Evolutionary conservation across 768 basidiomycete species (phyloP).

Genomic region (Sporobolomyces phaffii): DNA sequence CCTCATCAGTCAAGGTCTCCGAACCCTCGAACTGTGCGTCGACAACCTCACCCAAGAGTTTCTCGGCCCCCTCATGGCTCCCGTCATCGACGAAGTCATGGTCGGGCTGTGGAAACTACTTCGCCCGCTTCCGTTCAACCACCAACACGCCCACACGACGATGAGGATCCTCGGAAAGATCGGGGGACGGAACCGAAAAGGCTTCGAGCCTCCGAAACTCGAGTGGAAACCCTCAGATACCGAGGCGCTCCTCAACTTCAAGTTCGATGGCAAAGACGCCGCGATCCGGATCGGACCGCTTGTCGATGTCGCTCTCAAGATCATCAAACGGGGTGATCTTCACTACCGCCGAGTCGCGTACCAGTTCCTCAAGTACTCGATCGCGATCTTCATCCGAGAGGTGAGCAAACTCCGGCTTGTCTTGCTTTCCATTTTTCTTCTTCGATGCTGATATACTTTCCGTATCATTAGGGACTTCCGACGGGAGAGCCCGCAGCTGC

Average conservation of each 20-base stretch:
- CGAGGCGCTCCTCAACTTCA: conserved; percentile 63
- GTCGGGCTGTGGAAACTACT: conserved; percentile 85
- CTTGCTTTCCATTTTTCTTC: neutral
- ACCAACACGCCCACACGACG: conserved; percentile 85
- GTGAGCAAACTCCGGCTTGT: conserved; percentile 50
- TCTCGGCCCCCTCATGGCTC: conserved; percentile 88
- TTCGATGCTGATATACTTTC: neutral
- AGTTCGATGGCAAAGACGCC: conserved; percentile 62
- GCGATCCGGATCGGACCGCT: conserved; percentile 63
- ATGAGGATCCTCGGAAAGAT: conserved; percentile 94
- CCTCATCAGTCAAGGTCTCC: conserved; percentile 85
- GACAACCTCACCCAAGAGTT: conserved; percentile 98
- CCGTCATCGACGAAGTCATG: conserved; percentile 88
- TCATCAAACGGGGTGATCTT: conserved; percentile 53
- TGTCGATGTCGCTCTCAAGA: conserved; percentile 60
- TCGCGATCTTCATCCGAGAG: conserved; percentile 68
- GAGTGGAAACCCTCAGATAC: conserved; percentile 66
- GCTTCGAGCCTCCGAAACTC: conserved; percentile 71
- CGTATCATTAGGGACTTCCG: conserved; percentile 56
- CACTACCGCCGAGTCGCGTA: conserved; percentile 49
- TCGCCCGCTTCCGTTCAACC: conserved; percentile 75
- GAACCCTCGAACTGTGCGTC: conserved; percentile 96
- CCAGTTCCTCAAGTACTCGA: conserved; percentile 58
- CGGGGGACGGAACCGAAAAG: conserved; percentile 83
- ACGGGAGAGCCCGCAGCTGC: conserved; percentile 68